Evolutionary conservation across 805 yeast species (phyloP).

Genomic region (Saccharomycopsis fodiens): DNA sequence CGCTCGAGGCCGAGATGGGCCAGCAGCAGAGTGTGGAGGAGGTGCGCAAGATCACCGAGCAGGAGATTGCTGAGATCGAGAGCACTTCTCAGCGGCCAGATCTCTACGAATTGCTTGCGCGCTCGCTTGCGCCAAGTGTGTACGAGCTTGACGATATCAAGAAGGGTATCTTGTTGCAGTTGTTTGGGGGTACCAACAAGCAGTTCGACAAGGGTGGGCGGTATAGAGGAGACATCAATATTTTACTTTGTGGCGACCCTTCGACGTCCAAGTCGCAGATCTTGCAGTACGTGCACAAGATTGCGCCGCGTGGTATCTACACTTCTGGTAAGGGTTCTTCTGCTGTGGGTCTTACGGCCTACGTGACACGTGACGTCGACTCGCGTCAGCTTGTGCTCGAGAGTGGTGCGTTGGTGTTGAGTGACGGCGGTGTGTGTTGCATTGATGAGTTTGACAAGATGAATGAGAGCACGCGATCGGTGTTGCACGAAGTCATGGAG

Average conservation of each 20-base stretch:
- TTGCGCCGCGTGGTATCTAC: conserved; percentile 96
- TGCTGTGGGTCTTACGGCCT: conserved; percentile 98
- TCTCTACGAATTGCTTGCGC: conserved; percentile 74
- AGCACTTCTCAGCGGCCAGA: conserved; percentile 63
- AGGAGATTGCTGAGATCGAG: conserved; percentile 59
- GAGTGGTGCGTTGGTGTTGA: conserved; percentile 90
- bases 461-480: conserved; percentile 91
- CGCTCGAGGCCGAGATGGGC: conserved; percentile 42
- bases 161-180: conserved; percentile 85
- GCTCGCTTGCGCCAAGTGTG: conserved; percentile 95
- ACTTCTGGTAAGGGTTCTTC: conserved; percentile 99
- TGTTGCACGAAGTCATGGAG: conserved; percentile 97
- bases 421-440: conserved; percentile 98
- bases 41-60: conserved; percentile 55
- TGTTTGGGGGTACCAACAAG: conserved; percentile 94
- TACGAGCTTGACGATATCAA: conserved; percentile 95
- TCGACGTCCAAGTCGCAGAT: conserved; percentile 95
- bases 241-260: conserved; percentile 94
- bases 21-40: conserved; percentile 67
- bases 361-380: conserved; percentile 89
- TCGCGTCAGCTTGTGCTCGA: conserved; percentile 90
- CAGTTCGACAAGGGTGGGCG: conserved; percentile 83
- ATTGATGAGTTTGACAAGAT: conserved; percentile 98
- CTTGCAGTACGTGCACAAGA: conserved; percentile 90
- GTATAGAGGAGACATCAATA: conserved; percentile 92